phyloP scores from a whole-genome alignment of 2,329 filamentous ascomycete genomes.

The Didymosphaeria variabile region DNA sequence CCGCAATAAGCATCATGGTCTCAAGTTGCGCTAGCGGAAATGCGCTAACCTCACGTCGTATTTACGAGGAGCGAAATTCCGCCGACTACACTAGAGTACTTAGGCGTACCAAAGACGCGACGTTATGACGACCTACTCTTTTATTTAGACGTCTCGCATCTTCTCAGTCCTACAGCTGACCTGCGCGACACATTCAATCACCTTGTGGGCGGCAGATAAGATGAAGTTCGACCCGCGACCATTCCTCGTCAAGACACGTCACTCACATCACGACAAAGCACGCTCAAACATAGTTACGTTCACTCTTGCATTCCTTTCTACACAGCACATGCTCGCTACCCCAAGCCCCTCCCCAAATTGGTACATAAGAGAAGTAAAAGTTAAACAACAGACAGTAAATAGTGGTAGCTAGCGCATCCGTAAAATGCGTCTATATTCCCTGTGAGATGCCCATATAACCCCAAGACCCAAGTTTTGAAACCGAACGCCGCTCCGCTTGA shows the following conservation, averaged over 20 bases:
- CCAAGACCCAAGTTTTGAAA: background rate
- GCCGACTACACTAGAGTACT: background rate
- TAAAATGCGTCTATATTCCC: constrained; percentile 7
- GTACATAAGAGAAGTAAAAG: constrained; percentile 15
- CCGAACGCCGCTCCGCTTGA: constrained; percentile 13
- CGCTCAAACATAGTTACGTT: background rate
- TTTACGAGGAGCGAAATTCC: background rate
- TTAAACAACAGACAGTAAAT: constrained; percentile 18
- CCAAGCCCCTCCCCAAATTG: constrained; percentile 16
- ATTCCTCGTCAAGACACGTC: no score
- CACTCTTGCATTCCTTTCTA: constrained; percentile 13
- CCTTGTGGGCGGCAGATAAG: no score
- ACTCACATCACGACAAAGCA: background rate
- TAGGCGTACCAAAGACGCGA: background rate
- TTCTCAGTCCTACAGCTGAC: no score
- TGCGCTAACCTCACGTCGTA: constrained; percentile 18
- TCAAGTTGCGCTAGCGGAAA: constrained; percentile 4
- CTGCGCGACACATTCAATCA: no score
- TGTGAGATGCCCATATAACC: constrained; percentile 1
- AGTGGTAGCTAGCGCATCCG: constrained; percentile 5
- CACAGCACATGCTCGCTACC: background rate
- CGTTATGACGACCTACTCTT: no score
- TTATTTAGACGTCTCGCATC: no score
- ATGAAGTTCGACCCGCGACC: no score
- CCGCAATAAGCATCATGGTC: constrained; percentile 3